Evolutionary conservation across 1,284 basidiomycete genomes (phyloP), one percentile per base, ranked within the genome.

Genomic region (Cryptococcus sp.): DNA sequence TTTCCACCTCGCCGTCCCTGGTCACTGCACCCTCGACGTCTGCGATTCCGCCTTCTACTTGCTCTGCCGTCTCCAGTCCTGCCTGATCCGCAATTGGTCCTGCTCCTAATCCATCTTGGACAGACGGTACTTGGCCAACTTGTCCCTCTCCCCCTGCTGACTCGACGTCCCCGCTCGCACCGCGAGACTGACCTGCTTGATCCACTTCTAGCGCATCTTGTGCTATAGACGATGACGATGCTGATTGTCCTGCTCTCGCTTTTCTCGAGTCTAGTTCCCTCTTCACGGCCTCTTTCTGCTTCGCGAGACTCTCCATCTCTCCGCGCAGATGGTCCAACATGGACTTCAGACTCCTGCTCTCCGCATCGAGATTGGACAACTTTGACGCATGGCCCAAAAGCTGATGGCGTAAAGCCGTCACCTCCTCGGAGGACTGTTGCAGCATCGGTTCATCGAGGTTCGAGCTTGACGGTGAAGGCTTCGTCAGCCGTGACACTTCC

Each of bases 191-290:
- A 11, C 30, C 46, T 15, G 47, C 43, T 1, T 47, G 51, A 10
- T 27, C 15, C 47, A 20, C 27, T 23, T 45, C 40, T 39, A 5
- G 17, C 42, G 3, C 39, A 5, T 15, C 22, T 22, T 38, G n/a
- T 13, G 11, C 17, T 17, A 30, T 22, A 27, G 20, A 23, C 47
- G 20, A n/a, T 11, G 17, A 19, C n/a, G n/a, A n/a, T 38, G 16
- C 35, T 23, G 47, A 43, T 4, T 52, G 55, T 2, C 58, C 53
- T 3, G 61, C 58, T 7, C 56, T 52, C 1, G 67, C 58, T 48
- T 60, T 64, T 22, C 69, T 53, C 6, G 61, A 63, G 5, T 67
- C 61, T 5, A 76, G 41, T 43, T 76, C 75, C n/a, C 69, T 58
- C 6, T 54, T 20, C 20, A 77, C 57, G 3, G 56, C 47, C 5